Evolutionary conservation across 305 asterid genomes (phyloP), one percentile per base, ranked within the genome.

Genomic region (Ruellia speciosa): DNA sequence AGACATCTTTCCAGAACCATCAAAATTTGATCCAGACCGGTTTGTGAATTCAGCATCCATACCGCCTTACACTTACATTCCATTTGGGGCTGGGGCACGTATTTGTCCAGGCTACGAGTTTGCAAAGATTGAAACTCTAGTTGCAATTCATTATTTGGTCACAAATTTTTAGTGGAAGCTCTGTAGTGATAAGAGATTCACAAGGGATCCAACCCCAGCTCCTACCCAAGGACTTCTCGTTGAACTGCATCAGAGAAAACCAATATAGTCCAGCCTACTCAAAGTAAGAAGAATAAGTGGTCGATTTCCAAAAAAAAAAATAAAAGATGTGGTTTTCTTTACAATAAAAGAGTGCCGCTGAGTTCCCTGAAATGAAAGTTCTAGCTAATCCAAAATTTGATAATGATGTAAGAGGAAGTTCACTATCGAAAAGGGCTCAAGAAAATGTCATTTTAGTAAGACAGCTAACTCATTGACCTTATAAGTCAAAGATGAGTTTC

Each of bases 51-150:
- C 75, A 8, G 67, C 75, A 40, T n/a, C 77, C 14, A 59, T 78
- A 60, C 83, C 79, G 39, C 81, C 87, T 50, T 82, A 79, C 69
- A 53, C 75, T 63, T 73, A 67, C 66, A 49, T 80, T 47, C 90
- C 87, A 15, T 82, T 82, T 2, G 87, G 87, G 49, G 85, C 73
- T 5, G 87, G 87, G 9, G 57, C 70, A 43, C 76, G 83, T 3
- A 78, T 83, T 19, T 83, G 87, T 68, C 87, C 87, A 12, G 90
- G 87, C 52, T 73, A 75, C 15, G 87, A 82, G 73, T 71, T 81
- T 37, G 86, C 93, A 12, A 72, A 60, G 78, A 72, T 80, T 13
- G 84, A 80, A 62, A 83, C 76, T 15, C 56, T 65, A 67, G 74
- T 74, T 53, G 51, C 77, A 5, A 46, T 75, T 54, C 77, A 73